A percentile compares a stretch with the other conserved stretches of the same genome.
Conservation (phyloP, 2,329 filamentous ascomycete species). For the Sphaceloma murrayae region DNA sequence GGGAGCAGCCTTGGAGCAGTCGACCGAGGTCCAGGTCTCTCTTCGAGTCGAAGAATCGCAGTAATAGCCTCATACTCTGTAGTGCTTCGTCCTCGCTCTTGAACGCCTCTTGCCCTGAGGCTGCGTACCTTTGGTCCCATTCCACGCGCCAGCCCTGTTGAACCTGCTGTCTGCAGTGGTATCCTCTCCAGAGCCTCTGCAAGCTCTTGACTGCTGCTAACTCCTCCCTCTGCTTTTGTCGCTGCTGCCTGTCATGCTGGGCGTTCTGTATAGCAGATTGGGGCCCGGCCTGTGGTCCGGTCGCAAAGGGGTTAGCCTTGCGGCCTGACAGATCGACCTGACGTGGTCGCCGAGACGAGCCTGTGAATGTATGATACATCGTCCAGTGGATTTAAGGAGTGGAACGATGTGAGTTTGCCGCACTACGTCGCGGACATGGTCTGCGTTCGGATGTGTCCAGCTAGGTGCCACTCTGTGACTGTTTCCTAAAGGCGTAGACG, state of each 20-base stretch:
- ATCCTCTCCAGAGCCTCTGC: slow-evolving; percentile 75
- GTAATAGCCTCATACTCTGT: slow-evolving; percentile 34
- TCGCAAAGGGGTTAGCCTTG: slow-evolving; percentile 66
- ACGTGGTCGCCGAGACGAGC: slow-evolving; percentile 70
- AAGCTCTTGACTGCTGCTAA: slow-evolving; percentile 63
- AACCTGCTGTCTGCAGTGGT: slow-evolving; percentile 51
- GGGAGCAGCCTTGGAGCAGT: slow-evolving; percentile 33
- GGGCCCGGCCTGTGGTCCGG: slow-evolving; percentile 45
- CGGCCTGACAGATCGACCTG: slow-evolving; percentile 93
- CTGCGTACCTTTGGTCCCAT: slow-evolving; percentile 47
- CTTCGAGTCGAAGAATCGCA: slow-evolving; percentile 35
- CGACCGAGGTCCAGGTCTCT: slow-evolving; percentile 33
- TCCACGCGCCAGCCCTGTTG: slow-evolving; percentile 48
- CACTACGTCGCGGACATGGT: not conserved
- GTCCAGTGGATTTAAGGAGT: not conserved
- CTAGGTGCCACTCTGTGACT: no score
- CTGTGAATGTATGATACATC: slow-evolving; percentile 92
- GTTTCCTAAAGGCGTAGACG: no score
- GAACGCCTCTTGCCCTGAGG: slow-evolving; percentile 31
- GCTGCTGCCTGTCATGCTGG: slow-evolving; percentile 70
- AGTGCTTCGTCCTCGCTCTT: slow-evolving; percentile 32
- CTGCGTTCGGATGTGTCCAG: no score
- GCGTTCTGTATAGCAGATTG: slow-evolving; percentile 75
- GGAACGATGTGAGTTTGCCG: not conserved
- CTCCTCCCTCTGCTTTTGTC: slow-evolving; percentile 71